These are phyloP conservation scores for Aspergillus pseudotamarii DNA, from an alignment of 2,329 filamentous ascomycete genomes.

Conservation along the genomic window DNA sequence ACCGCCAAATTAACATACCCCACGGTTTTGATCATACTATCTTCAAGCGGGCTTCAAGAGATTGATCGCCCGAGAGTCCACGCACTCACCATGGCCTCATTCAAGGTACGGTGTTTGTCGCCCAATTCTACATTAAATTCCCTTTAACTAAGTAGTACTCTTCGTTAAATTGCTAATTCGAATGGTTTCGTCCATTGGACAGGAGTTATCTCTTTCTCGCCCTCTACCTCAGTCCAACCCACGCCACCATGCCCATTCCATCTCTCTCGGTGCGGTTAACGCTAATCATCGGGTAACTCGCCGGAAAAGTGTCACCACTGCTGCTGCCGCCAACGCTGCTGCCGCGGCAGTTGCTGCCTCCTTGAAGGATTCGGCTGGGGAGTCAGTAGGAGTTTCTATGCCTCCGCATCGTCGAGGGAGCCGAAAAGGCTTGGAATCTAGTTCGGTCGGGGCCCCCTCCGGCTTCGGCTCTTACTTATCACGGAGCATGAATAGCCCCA, in stretches of 20 bases:
- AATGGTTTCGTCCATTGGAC: background rate
- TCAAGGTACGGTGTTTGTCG: slow-evolving; percentile 36
- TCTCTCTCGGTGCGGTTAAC: slow-evolving; percentile 76
- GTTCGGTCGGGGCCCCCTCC: slow-evolving; percentile 50
- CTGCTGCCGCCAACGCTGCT: slow-evolving; percentile 70
- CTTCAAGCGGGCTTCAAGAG: slow-evolving; percentile 28
- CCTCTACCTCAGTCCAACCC: slow-evolving; percentile 70
- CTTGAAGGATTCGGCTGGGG: slow-evolving; percentile 62
- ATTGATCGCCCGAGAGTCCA: slow-evolving; percentile 34
- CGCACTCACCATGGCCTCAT: slow-evolving; percentile 41
- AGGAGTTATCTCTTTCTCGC: slow-evolving; percentile 60
- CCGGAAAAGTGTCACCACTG: slow-evolving; percentile 88
- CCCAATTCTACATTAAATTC: background rate
- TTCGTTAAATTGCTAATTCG: slow-evolving; percentile 23
- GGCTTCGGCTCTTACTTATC: slow-evolving; percentile 47
- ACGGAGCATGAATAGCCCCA: slow-evolving; percentile 41
- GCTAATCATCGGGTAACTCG: slow-evolving; percentile 83
- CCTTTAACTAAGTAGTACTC: background rate
- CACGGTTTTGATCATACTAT: slow-evolving; percentile 12
- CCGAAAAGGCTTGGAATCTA: slow-evolving; percentile 65
- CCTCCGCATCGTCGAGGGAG: slow-evolving; percentile 59
- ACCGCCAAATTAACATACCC: background rate
- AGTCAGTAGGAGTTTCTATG: slow-evolving; percentile 62
- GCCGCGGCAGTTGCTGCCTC: slow-evolving; percentile 66
- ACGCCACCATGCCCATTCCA: slow-evolving; percentile 79